phyloP scores from a whole-genome alignment of 208 protist genomes.

The Acanthamoeba sp. region DNA sequence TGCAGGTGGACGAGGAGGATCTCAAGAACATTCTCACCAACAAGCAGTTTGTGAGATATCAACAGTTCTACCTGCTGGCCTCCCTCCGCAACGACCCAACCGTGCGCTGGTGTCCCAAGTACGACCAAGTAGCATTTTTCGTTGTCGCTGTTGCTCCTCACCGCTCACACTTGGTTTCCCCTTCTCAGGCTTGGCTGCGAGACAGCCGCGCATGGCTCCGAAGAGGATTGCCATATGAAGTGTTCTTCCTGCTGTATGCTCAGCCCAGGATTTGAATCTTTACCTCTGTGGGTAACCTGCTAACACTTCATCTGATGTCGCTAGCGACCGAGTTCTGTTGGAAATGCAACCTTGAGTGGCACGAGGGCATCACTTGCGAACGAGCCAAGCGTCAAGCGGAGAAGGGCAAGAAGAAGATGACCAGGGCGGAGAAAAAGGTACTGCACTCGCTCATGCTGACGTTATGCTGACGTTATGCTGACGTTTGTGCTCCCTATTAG shows the following conservation, averaged over 20 bases:
- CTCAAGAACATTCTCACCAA: constrained; percentile 70
- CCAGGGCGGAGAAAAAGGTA: constrained; percentile 2
- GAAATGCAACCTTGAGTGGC: constrained; percentile 74
- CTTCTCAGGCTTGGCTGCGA: constrained; percentile 35
- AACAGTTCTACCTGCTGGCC: constrained; percentile 70
- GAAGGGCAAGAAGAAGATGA: constrained; percentile 51
- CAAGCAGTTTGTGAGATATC: constrained; percentile 61
- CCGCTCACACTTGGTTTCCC: not conserved
- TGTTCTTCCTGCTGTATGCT: constrained; percentile 33
- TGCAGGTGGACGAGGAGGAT: constrained; percentile 57
- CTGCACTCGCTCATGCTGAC: too few relatives aligned
- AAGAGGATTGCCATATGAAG: constrained; percentile 72
- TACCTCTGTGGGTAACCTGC: too few relatives aligned
- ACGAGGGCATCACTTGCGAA: constrained; percentile 62
- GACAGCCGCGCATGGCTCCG: constrained; percentile 51
- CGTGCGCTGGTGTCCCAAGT: constrained; percentile 74
- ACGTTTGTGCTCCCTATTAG: too few relatives aligned
- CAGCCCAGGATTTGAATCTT: not conserved
- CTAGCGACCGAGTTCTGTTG: constrained; percentile 69
- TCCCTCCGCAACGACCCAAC: constrained; percentile 66
- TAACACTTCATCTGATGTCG: too few relatives aligned
- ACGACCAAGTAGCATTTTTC: too few relatives aligned
- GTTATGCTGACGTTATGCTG: too few relatives aligned
- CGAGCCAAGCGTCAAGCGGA: constrained; percentile 6
- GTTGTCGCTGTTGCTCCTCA: not conserved